Evolutionary conservation across 23 red algal genomes (phyloP).

Genomic region (Gracilaria caudata): DNA sequence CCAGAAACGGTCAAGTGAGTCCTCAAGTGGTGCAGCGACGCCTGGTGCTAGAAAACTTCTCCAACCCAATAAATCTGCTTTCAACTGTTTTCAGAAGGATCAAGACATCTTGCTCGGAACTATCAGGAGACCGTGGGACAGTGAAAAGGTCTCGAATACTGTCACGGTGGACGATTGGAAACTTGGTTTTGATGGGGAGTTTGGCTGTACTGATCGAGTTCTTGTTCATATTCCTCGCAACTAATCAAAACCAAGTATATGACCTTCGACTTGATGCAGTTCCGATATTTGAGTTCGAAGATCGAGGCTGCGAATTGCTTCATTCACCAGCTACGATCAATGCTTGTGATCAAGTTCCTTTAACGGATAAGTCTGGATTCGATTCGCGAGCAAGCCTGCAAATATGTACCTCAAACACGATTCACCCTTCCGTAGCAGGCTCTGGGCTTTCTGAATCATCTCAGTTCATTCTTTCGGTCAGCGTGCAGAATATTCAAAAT

Average conservation of each 20-base stretch:
- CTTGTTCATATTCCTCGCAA: background rate
- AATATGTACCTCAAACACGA: background rate
- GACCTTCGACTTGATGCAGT: background rate
- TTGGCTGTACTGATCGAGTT: no score
- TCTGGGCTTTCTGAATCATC: background rate
- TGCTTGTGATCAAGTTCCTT: conserved; percentile 7
- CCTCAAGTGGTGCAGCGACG: background rate
- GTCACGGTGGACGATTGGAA: no score
- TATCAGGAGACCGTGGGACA: no score
- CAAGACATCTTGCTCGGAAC: no score
- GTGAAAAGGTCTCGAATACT: background rate
- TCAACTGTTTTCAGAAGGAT: conserved; percentile 4
- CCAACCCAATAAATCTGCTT: background rate
- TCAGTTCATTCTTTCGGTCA: background rate
- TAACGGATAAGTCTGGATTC: conserved; percentile 10
- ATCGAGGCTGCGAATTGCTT: background rate
- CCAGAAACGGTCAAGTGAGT: background rate
- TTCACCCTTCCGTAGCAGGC: background rate
- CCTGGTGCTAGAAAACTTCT: background rate
- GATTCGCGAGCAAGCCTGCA: background rate
- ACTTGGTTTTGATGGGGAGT: no score
- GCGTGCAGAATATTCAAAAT: background rate
- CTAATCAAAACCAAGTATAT: background rate
- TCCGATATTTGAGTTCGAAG: no score
- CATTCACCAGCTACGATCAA: background rate